Evolutionary conservation across 1,139 yeast genomes (phyloP), one percentile per base, ranked within the genome.

Genomic region (Blastobotrys persicus): DNA sequence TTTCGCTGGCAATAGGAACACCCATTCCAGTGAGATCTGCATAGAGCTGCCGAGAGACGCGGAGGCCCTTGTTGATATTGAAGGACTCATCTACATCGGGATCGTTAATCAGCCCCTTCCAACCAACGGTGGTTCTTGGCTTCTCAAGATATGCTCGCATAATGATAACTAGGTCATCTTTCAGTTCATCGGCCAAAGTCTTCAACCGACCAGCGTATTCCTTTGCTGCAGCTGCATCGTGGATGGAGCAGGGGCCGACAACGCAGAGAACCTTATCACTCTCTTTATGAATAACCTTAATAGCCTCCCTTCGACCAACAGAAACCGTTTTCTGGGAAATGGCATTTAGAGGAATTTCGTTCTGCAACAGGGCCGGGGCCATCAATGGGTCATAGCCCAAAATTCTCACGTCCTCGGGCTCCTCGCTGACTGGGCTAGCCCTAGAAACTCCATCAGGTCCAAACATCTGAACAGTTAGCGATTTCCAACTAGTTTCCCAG

Each of bases 141-240:
- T 92, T 92, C 72, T 92, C 98, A 62, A 92, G 78, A 78, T 92
- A 92, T 13, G 98, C 98, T 73, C 98, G 83, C 98, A 92, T 92
- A 59, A 92, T 79, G 54, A 92, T 79, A 47, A 85, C 84, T 56
- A 92, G 75, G 59, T 92, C 98, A 50, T 76, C 80, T 53, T 79
- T 69, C 56, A 87, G 77, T 70, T 87, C 88, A 46, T 79, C 83
- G 42, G 89, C 75, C 55, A 85, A 72, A 55, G 75, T 75, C 67
- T 81, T 78, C 59, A 92, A 76, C 60, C 86, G 77, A 34, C 69
- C 70, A 52, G 95, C 96, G 71, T 92, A 92, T 44, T 88, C 98
- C 68, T 86, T 71, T 41, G 98, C 98, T 37, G 94, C 86, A 37
- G 76, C 81, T 53, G 94, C 80, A 69, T 92, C 98, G 68, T 92